These are phyloP conservation scores for Fusarium nematophilum DNA, from an alignment of 2,329 filamentous ascomycete species.

Conservation along the genomic window DNA sequence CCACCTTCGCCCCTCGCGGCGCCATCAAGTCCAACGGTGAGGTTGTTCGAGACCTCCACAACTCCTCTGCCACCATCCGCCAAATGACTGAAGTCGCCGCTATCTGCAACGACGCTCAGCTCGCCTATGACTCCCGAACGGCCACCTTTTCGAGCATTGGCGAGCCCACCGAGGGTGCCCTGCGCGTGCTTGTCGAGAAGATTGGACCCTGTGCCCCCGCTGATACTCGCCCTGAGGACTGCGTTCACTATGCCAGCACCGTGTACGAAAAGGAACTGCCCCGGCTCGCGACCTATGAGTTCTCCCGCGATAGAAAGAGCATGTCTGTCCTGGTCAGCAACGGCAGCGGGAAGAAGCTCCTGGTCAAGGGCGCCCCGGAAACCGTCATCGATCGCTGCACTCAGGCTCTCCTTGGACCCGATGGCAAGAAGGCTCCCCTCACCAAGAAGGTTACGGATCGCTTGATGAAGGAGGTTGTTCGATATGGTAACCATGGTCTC, in stretches of 20 bases:
- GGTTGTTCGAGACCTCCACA: slow-evolving; percentile 73
- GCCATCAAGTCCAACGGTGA: slow-evolving; percentile 77
- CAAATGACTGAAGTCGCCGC: slow-evolving; percentile 80
- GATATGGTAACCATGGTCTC: slow-evolving; percentile 91
- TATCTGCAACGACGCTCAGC: slow-evolving; percentile 88
- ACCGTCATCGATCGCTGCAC: slow-evolving; percentile 94
- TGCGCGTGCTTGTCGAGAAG: slow-evolving; percentile 93
- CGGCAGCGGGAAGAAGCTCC: slow-evolving; percentile 77
- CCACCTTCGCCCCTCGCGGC: slow-evolving; percentile 89
- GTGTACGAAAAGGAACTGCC: slow-evolving; percentile 83
- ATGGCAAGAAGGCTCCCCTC: slow-evolving; percentile 81
- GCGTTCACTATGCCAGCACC: slow-evolving; percentile 83
- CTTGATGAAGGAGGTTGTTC: slow-evolving; percentile 82
- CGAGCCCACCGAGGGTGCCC: slow-evolving; percentile 93
- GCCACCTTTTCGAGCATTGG: slow-evolving; percentile 84
- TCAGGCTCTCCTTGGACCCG: slow-evolving; percentile 78
- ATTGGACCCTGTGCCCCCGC: slow-evolving; percentile 81
- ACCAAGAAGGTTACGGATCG: slow-evolving; percentile 75
- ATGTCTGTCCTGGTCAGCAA: slow-evolving; percentile 94
- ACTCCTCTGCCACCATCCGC: slow-evolving; percentile 78
- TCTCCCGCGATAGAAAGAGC: slow-evolving; percentile 97
- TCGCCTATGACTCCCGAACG: slow-evolving; percentile 83
- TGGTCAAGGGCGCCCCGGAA: slow-evolving; percentile 97
- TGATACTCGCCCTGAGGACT: slow-evolving; percentile 66
- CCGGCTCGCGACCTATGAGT: slow-evolving; percentile 90